Base-by-base conservation (phyloP, 148 eudicot genomes). In the Drosera capensis region DNA sequence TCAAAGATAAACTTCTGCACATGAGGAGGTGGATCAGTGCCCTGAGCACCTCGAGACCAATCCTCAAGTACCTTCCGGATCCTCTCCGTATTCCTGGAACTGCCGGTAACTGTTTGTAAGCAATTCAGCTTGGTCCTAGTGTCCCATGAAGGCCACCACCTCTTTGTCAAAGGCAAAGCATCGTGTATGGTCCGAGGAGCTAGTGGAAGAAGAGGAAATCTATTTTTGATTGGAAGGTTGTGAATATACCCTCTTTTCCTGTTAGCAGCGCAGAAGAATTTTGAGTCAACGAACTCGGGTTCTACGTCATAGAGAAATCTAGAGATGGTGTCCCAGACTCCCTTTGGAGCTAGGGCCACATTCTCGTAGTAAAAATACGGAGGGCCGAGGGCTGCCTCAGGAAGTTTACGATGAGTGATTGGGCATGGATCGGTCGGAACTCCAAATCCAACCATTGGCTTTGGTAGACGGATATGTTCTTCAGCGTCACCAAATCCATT, bases 111-210 rank as follows among this genome's bases (percentile, higher is more conserved):
- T 12, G 97, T 90, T 42, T 84, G 93, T 22, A 90, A 44, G 71
- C 95, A 90, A 42, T 90, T 90, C 8, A 80, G 26, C 23, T 83
- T 80, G 0, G 69, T 77, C 16, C 97, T 52, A 0, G 62, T 12
- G 43, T 84, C 97, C 97, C 97, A 90, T 2, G 43, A 6, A 6
- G 97, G 97, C 95, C 95, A 90, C 92, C 94, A 84, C 21, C 37
- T 75, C 61, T 46, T 73, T 0, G 93, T 75, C 47, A 75, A 28
- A 0, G 97, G 97, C 6, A 90, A 50, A 0, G 93, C 95, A 16
- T 78, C 92, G 16, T 69, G 58, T 15, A 90, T 69, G 2, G 93
- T 77, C 5, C 67, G 73, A 0, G 94, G 92, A 16, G 92, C 87
- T 29, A 78, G 74, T 0, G 95, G 95, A 21, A 78, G 62, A 28